Conservation (phyloP, 495 filamentous ascomycete species). For the Zalerion maritima region DNA sequence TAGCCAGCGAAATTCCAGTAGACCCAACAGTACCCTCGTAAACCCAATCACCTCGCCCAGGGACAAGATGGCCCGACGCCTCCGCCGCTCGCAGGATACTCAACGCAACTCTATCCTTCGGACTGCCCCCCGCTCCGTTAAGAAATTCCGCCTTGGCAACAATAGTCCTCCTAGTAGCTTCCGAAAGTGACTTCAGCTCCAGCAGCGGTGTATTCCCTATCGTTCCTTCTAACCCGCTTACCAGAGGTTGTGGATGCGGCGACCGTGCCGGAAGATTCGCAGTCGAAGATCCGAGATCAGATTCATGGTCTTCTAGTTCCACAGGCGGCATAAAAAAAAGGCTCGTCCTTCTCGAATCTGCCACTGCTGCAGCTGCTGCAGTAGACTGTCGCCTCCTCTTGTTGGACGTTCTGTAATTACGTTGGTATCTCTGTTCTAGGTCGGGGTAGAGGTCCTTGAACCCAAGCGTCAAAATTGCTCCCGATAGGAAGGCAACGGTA, state of each 20-base stretch:
- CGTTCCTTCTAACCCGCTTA: slow-evolving; percentile 72
- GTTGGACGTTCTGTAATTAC: slow-evolving; percentile 11
- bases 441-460: slow-evolving; percentile 64
- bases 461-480: slow-evolving; percentile 54
- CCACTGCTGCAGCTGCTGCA: slow-evolving; percentile 1
- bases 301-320: slow-evolving; percentile 38
- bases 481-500: slow-evolving; percentile 56
- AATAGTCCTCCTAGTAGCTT: slow-evolving; percentile 86
- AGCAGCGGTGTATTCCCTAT: slow-evolving; percentile 92
- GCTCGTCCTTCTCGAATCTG: slow-evolving; percentile 14
- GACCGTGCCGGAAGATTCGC: slow-evolving; percentile 7
- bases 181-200: slow-evolving; percentile 72
- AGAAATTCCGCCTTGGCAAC: slow-evolving; percentile 93
- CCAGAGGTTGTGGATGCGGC: slow-evolving; percentile 12
- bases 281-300: slow-evolving; percentile 3
- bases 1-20: slow-evolving; percentile 85
- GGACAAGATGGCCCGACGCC: slow-evolving; percentile 57
- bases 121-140: slow-evolving; percentile 88
- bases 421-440: slow-evolving; percentile 45
- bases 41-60: slow-evolving; percentile 75
- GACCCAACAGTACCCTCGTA: slow-evolving; percentile 96
- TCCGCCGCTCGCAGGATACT: slow-evolving; percentile 81
- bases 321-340: slow-evolving; percentile 28
- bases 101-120: slow-evolving; percentile 89
- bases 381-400: slow-evolving; percentile 2